Conservation (phyloP, 2,329 filamentous ascomycete genomes). For the Colletotrichum magnum region DNA sequence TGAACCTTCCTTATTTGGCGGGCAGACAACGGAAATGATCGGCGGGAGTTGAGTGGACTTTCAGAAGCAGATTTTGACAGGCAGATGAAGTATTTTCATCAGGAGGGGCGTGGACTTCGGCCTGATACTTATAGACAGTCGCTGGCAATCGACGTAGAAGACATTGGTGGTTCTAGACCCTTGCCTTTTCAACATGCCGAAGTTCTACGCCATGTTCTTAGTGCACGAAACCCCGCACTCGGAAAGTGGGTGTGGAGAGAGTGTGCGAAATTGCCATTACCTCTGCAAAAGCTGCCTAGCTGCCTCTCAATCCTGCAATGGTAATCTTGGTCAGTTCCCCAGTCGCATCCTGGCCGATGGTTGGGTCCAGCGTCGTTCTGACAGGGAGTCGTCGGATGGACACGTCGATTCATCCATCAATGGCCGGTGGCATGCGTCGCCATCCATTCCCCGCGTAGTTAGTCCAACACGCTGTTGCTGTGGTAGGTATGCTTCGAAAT, state of each 20-base stretch:
- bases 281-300: constrained; percentile 9
- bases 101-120: background rate
- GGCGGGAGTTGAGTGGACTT: background rate
- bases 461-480: no score
- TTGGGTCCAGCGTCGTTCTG: background rate
- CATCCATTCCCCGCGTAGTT: no score
- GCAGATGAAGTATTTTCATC: no score
- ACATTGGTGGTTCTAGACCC: constrained; percentile 16
- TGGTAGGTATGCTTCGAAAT: no score
- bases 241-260: constrained; percentile 32
- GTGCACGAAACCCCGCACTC: constrained; percentile 39
- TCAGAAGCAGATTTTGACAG: background rate
- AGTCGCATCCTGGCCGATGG: constrained; percentile 3
- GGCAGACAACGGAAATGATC: background rate
- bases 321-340: constrained; percentile 5
- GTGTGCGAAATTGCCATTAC: constrained; percentile 16
- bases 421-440: background rate
- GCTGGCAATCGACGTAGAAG: constrained; percentile 19
- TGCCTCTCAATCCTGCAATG: constrained; percentile 9
- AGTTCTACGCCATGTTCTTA: constrained; percentile 21
- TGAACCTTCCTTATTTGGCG: constrained; percentile 10
- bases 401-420: constrained; percentile 7
- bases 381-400: constrained; percentile 18
- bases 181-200: constrained; percentile 35
- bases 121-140: constrained; percentile 26